A percentile compares a stretch with the other conserved stretches of the same genome.
Evolutionary conservation across 1,284 basidiomycete genomes (phyloP).

Genomic region (Rhodofomes roseus): DNA sequence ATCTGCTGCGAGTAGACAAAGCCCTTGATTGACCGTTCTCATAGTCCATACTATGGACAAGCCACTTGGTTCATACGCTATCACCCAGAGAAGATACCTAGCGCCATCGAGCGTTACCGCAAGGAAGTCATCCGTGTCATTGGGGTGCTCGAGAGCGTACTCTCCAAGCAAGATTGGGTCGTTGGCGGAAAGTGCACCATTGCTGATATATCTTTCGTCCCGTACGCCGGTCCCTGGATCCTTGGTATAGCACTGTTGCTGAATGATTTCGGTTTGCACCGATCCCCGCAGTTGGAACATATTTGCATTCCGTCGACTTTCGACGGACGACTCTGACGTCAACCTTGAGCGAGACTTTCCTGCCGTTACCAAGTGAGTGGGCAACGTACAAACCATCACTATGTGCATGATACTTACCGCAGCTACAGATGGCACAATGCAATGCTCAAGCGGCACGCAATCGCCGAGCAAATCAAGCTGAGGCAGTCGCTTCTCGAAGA

Average conservation of each 20-base stretch:
- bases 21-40: neutral
- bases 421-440: conserved; percentile 2
- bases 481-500: neutral
- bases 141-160: conserved; percentile 28
- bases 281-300: conserved; percentile 4
- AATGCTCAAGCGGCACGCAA: neutral
- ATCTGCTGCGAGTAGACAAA: no score
- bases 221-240: conserved; percentile 8
- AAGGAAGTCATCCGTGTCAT: conserved; percentile 30
- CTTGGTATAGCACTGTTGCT: neutral
- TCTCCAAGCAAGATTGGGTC: conserved; percentile 19
- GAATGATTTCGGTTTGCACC: neutral
- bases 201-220: conserved; percentile 18
- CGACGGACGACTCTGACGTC: conserved; percentile 1
- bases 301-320: neutral
- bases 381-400: neutral
- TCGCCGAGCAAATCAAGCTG: neutral
- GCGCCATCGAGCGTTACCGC: conserved; percentile 28
- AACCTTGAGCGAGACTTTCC: conserved; percentile 8
- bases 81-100: conserved; percentile 23
- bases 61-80: conserved; percentile 24
- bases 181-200: conserved; percentile 16
- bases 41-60: conserved; percentile 21
- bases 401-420: neutral
- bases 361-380: neutral